Base-by-base conservation (phyloP, 805 yeast genomes). In the Starmerella gropengiesseri region DNA sequence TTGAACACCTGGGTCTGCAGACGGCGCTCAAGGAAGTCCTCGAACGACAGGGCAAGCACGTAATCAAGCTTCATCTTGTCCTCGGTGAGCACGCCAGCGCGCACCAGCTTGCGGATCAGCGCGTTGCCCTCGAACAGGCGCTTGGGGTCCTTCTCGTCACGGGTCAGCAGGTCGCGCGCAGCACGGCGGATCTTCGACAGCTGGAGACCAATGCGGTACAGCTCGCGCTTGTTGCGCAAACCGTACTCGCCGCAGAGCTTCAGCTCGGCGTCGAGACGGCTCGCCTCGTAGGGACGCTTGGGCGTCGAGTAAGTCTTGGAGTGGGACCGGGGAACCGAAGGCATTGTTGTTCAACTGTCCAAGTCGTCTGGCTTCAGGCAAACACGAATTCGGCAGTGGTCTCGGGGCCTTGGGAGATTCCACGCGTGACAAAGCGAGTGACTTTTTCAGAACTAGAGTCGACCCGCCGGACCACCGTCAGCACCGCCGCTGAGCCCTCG, bases 51-150 rank as follows among this genome's bases (percentile, higher is more conserved):
- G 65, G 98, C 96, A 71, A 91, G 81, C 64, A 91, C 98, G 75
- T 91, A 91, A 91, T 91, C 98, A 73, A 91, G 86, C 78, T 91
- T 91, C 95, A 87, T 87, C 77, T 82, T 89, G 78, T 91, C 97
- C 77, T 91, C 98, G 58, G 94, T 74, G 68, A 91, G 80, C 68
- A 91, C 95, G 84, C 98, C 98, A 59, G 86, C 77, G 77, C 98
- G 84, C 56, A 91, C 97, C 68, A 91, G 81, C 80, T 97, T 86
- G 81, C 98, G 87, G 74, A 91, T 91, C 70, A 91, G 85, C 68
- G 98, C 98, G 70, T 91, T 91, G 83, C 98, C 98, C 76, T 91
- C 98, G 78, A 91, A 91, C 67, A 91, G 81, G 78, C 98, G 86
- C 85, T 87, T 91, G 81, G 95, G 96, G 74, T 91, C 98, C 81